A percentile compares a stretch with the other conserved stretches of the same genome.
Evolutionary conservation across 768 basidiomycete genomes (phyloP).

Genomic region (Suillus fuscotomentosus): DNA sequence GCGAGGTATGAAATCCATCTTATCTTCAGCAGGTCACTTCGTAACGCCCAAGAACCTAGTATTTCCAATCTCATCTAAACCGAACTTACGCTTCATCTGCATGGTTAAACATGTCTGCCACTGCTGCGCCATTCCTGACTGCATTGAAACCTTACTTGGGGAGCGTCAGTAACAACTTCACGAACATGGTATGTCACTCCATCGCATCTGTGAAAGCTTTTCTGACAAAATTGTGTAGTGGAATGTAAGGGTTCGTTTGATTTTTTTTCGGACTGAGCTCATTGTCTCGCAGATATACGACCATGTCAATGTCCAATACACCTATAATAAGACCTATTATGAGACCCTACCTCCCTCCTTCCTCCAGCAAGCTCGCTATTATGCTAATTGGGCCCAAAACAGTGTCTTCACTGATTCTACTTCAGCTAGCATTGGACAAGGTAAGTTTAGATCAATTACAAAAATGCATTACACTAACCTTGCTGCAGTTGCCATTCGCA

Average conservation of each 20-base stretch:
- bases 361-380: constrained; percentile 66
- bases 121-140: constrained; percentile 65
- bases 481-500: constrained; percentile 67
- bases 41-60: constrained; percentile 13
- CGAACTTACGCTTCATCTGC: constrained; percentile 7
- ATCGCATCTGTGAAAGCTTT: constrained; percentile 1
- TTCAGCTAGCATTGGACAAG: constrained; percentile 68
- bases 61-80: constrained; percentile 23
- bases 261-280: background rate
- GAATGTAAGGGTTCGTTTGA: constrained; percentile 53
- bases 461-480: background rate
- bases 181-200: constrained; percentile 57
- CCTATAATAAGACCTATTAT: constrained; percentile 79
- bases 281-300: constrained; percentile 58
- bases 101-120: constrained; percentile 51
- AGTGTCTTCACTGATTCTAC: constrained; percentile 65
- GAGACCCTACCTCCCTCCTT: constrained; percentile 67
- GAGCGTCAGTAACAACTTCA: constrained; percentile 58
- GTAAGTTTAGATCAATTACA: constrained; percentile 39
- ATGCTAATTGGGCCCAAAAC: constrained; percentile 76
- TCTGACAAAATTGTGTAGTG: constrained; percentile 43
- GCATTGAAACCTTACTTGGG: constrained; percentile 65
- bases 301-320: constrained; percentile 71
- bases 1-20: constrained; percentile 34
- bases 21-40: background rate